Percentiles rank a stretch among this genome's conserved stretches.
phyloP scores from a whole-genome alignment of 202 grass and related monocot genomes.

The Saccharum hybrid region DNA sequence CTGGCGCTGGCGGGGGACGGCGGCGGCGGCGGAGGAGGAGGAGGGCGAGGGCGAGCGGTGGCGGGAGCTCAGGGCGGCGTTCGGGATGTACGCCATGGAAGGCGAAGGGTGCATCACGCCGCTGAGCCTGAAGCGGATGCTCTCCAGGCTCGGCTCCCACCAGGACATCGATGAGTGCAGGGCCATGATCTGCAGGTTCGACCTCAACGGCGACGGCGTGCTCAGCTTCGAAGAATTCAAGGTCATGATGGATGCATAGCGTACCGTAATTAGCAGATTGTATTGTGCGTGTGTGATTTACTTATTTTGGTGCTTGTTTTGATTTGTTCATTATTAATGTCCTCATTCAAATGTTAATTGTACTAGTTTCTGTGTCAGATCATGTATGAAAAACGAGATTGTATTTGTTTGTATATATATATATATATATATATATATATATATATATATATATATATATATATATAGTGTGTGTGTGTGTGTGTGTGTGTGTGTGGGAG shows the following conservation, averaged over 20 bases:
- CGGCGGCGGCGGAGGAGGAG: slow-evolving; percentile 42
- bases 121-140: slow-evolving; percentile 53
- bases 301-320: not conserved
- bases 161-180: slow-evolving; percentile 51
- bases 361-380: not conserved
- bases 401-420: no score
- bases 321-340: not conserved
- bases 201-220: slow-evolving; percentile 67
- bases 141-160: slow-evolving; percentile 44
- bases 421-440: no score
- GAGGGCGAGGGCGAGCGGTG: slow-evolving; percentile 23
- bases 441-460: no score
- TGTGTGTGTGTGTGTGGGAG: no score
- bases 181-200: slow-evolving; percentile 68
- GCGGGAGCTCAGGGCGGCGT: slow-evolving; percentile 46
- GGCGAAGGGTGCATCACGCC: slow-evolving; percentile 60
- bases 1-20: slow-evolving; percentile 23
- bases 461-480: no score
- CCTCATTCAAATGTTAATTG: not conserved
- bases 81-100: slow-evolving; percentile 55
- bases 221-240: slow-evolving; percentile 72
- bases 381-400: not conserved
- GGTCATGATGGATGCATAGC: slow-evolving; percentile 58
- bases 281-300: not conserved
- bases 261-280: not conserved